Conservation (phyloP, 352 stramenopile species). For the Plasmopara muralis region DNA sequence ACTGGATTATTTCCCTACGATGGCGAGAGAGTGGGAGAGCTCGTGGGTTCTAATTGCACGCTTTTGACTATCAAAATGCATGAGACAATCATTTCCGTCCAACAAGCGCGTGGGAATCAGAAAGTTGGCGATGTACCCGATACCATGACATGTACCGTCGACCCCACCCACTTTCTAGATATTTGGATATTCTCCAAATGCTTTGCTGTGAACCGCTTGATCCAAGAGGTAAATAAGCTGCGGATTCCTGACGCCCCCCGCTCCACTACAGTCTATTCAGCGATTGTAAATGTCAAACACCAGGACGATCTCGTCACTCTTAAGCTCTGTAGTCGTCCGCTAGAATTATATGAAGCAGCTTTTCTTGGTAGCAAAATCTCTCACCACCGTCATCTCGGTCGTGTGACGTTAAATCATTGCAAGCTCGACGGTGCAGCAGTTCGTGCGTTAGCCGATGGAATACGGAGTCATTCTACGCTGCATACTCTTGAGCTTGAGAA, state of each 20-base stretch:
- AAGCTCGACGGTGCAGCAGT: constrained; percentile 43
- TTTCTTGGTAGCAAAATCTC: constrained; percentile 68
- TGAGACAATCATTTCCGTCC: constrained; percentile 28
- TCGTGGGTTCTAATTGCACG: constrained; percentile 51
- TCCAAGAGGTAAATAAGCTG: constrained; percentile 50
- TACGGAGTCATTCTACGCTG: constrained; percentile 58
- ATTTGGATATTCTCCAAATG: constrained; percentile 64
- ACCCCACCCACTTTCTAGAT: constrained; percentile 43
- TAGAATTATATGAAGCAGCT: constrained; percentile 52
- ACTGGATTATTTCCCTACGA: constrained; percentile 54
- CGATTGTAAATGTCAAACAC: constrained; percentile 12
- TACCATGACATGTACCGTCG: constrained; percentile 24
- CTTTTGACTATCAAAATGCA: constrained; percentile 60
- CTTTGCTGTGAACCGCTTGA: constrained; percentile 54
- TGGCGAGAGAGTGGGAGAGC: constrained; percentile 49
- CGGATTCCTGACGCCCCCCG: constrained; percentile 23
- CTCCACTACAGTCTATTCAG: constrained; percentile 5
- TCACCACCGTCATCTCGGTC: constrained; percentile 55
- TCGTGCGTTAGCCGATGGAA: constrained; percentile 46
- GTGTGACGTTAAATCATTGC: constrained; percentile 56
- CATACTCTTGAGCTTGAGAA: constrained; percentile 65
- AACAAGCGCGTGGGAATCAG: constrained; percentile 46
- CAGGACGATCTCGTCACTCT: constrained; percentile 32
- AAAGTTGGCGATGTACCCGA: constrained; percentile 17
- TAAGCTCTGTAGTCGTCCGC: constrained; percentile 38